These are phyloP conservation scores for Hypoxylon sp. DNA, from an alignment of 2,329 filamentous ascomycete species.

Conservation along the genomic window DNA sequence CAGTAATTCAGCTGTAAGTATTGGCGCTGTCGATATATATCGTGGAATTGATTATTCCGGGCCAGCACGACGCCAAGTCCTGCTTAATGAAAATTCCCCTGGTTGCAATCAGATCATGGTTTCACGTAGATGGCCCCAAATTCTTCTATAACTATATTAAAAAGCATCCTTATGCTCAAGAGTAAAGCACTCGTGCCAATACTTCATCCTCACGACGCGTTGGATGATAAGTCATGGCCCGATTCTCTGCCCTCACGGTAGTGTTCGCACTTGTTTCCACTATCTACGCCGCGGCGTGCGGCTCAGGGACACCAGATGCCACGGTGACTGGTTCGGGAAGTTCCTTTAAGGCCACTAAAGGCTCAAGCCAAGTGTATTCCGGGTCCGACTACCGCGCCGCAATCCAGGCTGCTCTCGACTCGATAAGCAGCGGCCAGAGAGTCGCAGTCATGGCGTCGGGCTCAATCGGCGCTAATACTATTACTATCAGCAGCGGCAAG, in stretches of 20 bases:
- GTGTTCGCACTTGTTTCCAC: slow-evolving; percentile 59
- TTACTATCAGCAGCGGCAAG: slow-evolving; percentile 66
- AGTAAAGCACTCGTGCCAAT: too few relatives aligned
- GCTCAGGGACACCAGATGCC: slow-evolving; percentile 47
- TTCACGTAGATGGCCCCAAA: background rate
- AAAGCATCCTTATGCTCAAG: background rate
- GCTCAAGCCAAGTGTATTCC: slow-evolving; percentile 63
- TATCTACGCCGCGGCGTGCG: slow-evolving; percentile 54
- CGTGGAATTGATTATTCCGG: slow-evolving; percentile 36
- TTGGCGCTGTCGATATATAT: slow-evolving; percentile 22
- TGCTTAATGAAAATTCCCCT: slow-evolving; percentile 15
- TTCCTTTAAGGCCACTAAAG: slow-evolving; percentile 50
- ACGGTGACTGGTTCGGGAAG: slow-evolving; percentile 45
- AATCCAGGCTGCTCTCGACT: slow-evolving; percentile 68
- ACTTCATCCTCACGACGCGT: background rate
- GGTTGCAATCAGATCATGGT: background rate
- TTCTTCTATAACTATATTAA: slow-evolving; percentile 6
- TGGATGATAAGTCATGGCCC: slow-evolving; percentile 41
- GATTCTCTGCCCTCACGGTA: slow-evolving; percentile 55
- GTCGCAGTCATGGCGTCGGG: slow-evolving; percentile 69
- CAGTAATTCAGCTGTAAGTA: slow-evolving; percentile 14
- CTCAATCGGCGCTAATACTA: slow-evolving; percentile 67
- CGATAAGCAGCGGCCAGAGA: slow-evolving; percentile 66
- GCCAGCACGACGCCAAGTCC: slow-evolving; percentile 17
- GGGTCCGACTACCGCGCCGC: slow-evolving; percentile 68